Percentiles rank a stretch among this genome's conserved stretches.
These are phyloP conservation scores for Candida succiphila DNA, from an alignment of 805 yeast genomes.

Conservation along the genomic window DNA sequence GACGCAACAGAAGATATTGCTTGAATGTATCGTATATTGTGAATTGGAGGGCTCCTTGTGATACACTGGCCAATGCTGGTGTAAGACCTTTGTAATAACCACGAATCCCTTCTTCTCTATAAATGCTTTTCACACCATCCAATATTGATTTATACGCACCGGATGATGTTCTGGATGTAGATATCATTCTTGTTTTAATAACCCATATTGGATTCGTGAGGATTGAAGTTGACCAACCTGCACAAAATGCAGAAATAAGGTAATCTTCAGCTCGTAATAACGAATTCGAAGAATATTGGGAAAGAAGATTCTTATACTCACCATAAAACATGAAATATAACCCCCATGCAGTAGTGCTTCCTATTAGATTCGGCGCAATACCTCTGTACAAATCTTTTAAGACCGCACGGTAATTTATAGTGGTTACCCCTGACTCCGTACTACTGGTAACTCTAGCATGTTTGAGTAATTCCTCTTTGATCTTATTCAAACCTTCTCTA, in stretches of 20 bases:
- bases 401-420: conserved; percentile 5
- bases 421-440: conserved; percentile 4
- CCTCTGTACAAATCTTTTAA: conserved; percentile 54
- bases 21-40: conserved; percentile 78
- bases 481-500: conserved; percentile 16
- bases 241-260: conserved; percentile 46
- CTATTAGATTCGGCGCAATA: conserved; percentile 66
- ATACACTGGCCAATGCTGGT: conserved; percentile 70
- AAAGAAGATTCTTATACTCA: conserved; percentile 33
- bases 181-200: conserved; percentile 77
- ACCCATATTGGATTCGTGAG: conserved; percentile 95
- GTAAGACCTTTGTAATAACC: conserved; percentile 81
- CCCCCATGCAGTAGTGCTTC: conserved; percentile 86
- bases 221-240: conserved; percentile 70
- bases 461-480: conserved; percentile 9
- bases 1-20: conserved; percentile 15
- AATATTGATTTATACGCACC: conserved; percentile 48
- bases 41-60: conserved; percentile 85
- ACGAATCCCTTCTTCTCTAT: conserved; percentile 41
- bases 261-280: conserved; percentile 33
- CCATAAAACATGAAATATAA: conserved; percentile 74
- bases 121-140: conserved; percentile 45
- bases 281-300: conserved; percentile 16
- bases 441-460: conserved; percentile 3
- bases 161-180: conserved; percentile 32